Evolutionary conservation across 805 yeast genomes (phyloP).

Genomic region (Teunomyces barrocoloradensis): DNA sequence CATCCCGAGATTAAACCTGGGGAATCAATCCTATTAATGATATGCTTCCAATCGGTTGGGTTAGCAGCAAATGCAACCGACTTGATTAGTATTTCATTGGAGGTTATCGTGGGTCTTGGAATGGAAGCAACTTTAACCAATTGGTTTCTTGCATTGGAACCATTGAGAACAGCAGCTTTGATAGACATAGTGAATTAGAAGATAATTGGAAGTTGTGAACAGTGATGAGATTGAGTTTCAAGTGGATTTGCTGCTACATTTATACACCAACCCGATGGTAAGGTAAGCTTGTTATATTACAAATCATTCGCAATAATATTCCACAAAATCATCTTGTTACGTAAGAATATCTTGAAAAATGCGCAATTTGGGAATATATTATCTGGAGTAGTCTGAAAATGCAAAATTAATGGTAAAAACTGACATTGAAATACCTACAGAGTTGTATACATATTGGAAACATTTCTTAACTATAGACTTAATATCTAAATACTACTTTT

Average conservation of each 20-base stretch:
- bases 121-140: constrained; percentile 20
- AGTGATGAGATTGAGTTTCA: no score
- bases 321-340: no score
- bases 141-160: neutral
- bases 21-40: constrained; percentile 34
- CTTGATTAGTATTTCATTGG: constrained; percentile 45
- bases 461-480: no score
- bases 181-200: neutral
- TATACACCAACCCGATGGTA: neutral
- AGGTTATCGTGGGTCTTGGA: constrained; percentile 31
- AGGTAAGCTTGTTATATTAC: neutral
- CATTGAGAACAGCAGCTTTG: neutral
- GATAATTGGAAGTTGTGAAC: no score
- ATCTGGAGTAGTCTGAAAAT: no score
- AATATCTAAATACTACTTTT: constrained; percentile 40
- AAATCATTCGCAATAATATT: no score
- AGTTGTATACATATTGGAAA: no score
- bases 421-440: no score
- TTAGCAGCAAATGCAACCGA: constrained; percentile 56
- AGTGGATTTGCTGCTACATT: neutral
- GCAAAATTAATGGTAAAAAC: no score
- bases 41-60: constrained; percentile 72
- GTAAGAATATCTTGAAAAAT: no score
- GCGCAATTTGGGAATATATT: no score
- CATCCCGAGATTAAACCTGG: constrained; percentile 55